Base-by-base conservation (phyloP, 305 asterid genomes). In the Fraxinus greggii region DNA sequence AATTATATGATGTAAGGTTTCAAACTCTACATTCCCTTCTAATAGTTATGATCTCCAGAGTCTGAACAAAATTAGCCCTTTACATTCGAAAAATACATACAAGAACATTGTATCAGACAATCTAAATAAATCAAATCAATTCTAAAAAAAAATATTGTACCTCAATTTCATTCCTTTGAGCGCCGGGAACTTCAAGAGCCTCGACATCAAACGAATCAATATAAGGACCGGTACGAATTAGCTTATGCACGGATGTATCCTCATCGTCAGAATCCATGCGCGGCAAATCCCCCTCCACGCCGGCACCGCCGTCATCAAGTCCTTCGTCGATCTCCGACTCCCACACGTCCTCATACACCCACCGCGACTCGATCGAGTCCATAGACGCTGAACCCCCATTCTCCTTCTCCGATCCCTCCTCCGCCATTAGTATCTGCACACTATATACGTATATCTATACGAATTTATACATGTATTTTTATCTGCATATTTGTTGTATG, bases 191-290 rank as follows among this genome's bases (percentile, higher is more conserved):
- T 89, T 97, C 98, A 40, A 94, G 97, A 33, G 98, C 98, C 82
- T 97, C 99, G 33, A 91, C 98, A 83, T 93, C 99, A 82, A 97
- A 97, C 8, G 99, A 95, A 88, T 97, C 99, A 83, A 97, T 88
- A 81, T 93, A 88, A 24, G 98, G 98, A 0, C 98, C 98, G 17
- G 99, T 94, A 72, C 98, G 97, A 85, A 94, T 94, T 89, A 97
- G 88, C 88, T 91, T 90, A 91, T 93, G 95, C 76, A 90, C 95
- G 21, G 90, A 89, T 85, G 84, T 89, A 86, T 93, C 97, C 74
- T 93, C 99, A 13, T 95, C 95, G 48, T 95, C 99, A 23, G 98
- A 92, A 81, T 91, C 92, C 76, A 88, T 83, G 81, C 72, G 90
- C 75, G 92, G 89, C 80, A 88, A 86, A 69, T 87, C 90, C n/a